Evolutionary conservation across 2,329 filamentous ascomycete genomes (phyloP), one percentile per base, ranked within the genome.

Genomic region (Alternaria hordeiaustralica): DNA sequence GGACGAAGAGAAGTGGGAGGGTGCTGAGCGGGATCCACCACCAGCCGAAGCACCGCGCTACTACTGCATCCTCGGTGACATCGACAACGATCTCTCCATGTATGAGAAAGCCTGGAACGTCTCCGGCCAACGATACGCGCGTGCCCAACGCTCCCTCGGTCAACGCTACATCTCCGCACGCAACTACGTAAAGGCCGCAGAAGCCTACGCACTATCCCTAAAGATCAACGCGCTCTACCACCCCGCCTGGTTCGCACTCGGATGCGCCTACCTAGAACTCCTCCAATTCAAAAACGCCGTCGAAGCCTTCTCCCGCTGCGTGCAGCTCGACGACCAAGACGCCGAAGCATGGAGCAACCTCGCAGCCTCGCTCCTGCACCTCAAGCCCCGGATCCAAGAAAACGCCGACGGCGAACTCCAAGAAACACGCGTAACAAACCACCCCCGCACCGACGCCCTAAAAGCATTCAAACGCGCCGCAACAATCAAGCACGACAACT

Each of bases 341-440:
- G 95, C 94, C 0, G 89, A 97, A 75, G 93, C 93, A 0, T 99
- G 96, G 93, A 96, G 92, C 73, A 99, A 99, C 75, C 86, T 99
- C 21, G 96, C 94, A 0, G 94, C 92, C 2, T 90, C 95, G 0
- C 86, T 98, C 2, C 87, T 92, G 68, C 90, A 89, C 63, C 83
- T 91, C 66, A 94, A 87, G 79, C 85, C 82, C 46, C 78, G 74
- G 21, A 49, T 58, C 2, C 62, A 79, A 61, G 71, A 78, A 43
- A 44, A 28, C 45, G 75, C 78, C 43, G 77, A 82, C 36, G 79
- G 78, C 25, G 74, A 76, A 18, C 63, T 71, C 1, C 49, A 59
- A 8, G 87, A 90, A 66, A 63, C 18, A 46, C 53, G 30, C 30
- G 64, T 77, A 1, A 77, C 76, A 8, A 71, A 65, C 13, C 76